These are phyloP conservation scores for Asterella californica DNA, from an alignment of 225 moss, liverwort and hornwort genomes.

Conservation along the genomic window DNA sequence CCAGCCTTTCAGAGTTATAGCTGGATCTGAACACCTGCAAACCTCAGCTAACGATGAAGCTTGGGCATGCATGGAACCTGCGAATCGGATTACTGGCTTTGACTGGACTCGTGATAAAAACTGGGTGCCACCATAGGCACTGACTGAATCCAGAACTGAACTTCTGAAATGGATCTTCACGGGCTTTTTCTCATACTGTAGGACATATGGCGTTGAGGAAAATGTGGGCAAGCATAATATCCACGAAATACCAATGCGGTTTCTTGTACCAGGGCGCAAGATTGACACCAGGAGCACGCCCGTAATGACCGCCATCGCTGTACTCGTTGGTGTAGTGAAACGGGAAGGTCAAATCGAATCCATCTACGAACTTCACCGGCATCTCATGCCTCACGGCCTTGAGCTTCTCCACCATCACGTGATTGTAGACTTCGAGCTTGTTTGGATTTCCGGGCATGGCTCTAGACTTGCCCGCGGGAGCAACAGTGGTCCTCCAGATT, in stretches of 20 bases:
- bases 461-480: slow-evolving; percentile 29
- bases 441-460: slow-evolving; percentile 28
- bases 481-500: slow-evolving; percentile 31
- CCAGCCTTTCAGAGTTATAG: neutral
- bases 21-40: neutral
- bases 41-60: neutral
- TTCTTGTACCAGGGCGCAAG: slow-evolving; percentile 28
- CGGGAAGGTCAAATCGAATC: slow-evolving; percentile 64
- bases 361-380: slow-evolving; percentile 52
- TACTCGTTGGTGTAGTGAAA: slow-evolving; percentile 57
- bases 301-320: slow-evolving; percentile 80
- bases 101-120: neutral
- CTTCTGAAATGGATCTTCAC: neutral
- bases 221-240: slow-evolving; percentile 45
- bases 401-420: slow-evolving; percentile 34
- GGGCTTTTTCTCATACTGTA: neutral
- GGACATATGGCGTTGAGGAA: slow-evolving; percentile 40
- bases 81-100: neutral
- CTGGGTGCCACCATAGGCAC: neutral
- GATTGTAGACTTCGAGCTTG: slow-evolving; percentile 36
- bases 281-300: slow-evolving; percentile 40
- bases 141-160: slow-evolving; percentile 6
- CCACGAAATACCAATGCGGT: slow-evolving; percentile 54
- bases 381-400: slow-evolving; percentile 32
- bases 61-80: neutral